Base-by-base conservation (phyloP, 768 basidiomycete species). In the Russula olivacea region DNA sequence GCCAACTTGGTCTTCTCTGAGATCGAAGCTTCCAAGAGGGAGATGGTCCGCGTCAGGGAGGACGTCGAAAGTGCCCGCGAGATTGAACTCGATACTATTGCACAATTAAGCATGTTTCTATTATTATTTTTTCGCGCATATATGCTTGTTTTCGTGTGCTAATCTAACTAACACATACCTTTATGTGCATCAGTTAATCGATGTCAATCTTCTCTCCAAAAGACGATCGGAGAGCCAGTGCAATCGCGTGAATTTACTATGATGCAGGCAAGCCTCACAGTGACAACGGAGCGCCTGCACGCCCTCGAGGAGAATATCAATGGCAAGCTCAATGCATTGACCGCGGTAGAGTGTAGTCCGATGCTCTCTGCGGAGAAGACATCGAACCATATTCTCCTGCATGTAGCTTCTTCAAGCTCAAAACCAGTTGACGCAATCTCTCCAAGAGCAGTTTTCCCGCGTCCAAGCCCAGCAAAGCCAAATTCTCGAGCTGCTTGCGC, bases 31-130 rank as follows among this genome's bases (percentile, higher is more conserved):
- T 76, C 83, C 28, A 80, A 78, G 65, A 71, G 74, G 7, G 84
- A 87, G 66, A 77, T 89, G 34, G 73, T 76, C 25, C 73, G 76
- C 7, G 79, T 82, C 2, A 80, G 84, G 64, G 77, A 77, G 25
- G 72, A 84, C n/a, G 86, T 86, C 63, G 80, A 86, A 63, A 76
- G 76, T 28, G 84, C 84, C 59, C 81, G 80, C 23, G 86, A 89
- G 64, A 75, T 76, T 25, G 74, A 88, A 17, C 71, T 79, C 4
- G 75, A 79, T 25, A 84, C 85, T 58, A 76, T 87, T 8, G 75
- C 81, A 1, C 82, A 82, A 70, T 74, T 84, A 23, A 79, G 86
- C 84, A 68, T 62, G 81, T 76, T 23, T 36, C 4, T 43, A 55
- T 64, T 58, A 47, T 64, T 57, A 47, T 4, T 48, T 57, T 64